A percentile compares a stretch with the other conserved stretches of the same genome.
phyloP scores from a whole-genome alignment of 495 filamentous ascomycete species.

The Filosporella fistucella region DNA sequence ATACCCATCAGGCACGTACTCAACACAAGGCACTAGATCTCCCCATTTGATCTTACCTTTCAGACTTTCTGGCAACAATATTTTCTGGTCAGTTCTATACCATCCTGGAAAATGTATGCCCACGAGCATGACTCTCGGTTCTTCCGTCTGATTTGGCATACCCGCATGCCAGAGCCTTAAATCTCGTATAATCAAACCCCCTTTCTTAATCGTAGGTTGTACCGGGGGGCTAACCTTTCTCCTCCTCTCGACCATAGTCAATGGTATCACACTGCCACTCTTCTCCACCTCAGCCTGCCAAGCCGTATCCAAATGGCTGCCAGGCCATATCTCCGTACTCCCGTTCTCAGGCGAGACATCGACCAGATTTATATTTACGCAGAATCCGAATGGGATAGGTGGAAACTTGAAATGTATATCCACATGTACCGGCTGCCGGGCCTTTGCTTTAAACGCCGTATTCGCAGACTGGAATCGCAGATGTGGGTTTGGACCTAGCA shows the following conservation, averaged over 20 bases:
- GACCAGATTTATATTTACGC: constrained; percentile 43
- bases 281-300: too few species aligned
- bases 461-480: constrained; percentile 24
- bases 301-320: constrained; percentile 36
- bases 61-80: not conserved
- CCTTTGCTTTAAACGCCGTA: constrained; percentile 21
- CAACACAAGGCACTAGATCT: not conserved
- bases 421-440: constrained; percentile 47
- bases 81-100: not conserved
- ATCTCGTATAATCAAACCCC: constrained; percentile 49
- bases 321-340: constrained; percentile 55
- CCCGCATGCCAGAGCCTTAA: constrained; percentile 58
- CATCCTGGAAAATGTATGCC: not conserved
- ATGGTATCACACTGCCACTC: too few species aligned
- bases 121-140: constrained; percentile 26
- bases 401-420: constrained; percentile 55
- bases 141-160: constrained; percentile 49
- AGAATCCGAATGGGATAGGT: constrained; percentile 45
- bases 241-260: constrained; percentile 31
- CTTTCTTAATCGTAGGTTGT: constrained; percentile 45
- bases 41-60: not conserved
- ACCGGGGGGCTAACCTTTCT: constrained; percentile 34
- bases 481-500: constrained; percentile 32
- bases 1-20: not conserved
- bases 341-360: constrained; percentile 49